Evolutionary conservation across 306 rosid genomes (phyloP).

Genomic region (Sicyos baderoa): DNA sequence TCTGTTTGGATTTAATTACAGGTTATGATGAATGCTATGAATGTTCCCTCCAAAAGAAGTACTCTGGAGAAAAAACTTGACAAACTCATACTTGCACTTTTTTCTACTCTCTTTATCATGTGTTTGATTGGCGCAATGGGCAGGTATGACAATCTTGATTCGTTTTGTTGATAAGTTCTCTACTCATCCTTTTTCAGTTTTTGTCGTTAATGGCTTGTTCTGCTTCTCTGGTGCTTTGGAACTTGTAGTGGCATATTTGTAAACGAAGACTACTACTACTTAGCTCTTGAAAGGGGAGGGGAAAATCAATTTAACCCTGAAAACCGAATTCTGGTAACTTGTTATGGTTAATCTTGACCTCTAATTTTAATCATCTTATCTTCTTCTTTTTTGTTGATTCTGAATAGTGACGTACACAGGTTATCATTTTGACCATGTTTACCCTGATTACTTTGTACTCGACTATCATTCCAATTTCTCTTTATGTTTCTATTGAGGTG

Average conservation of each 20-base stretch:
- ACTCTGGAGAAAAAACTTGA: conserved; percentile 95
- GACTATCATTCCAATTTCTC: conserved; percentile 91
- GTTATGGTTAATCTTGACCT: conserved; percentile 15
- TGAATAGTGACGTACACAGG: conserved; percentile 41
- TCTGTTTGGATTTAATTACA: conserved; percentile 32
- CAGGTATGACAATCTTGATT: conserved; percentile 44
- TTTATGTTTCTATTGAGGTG: conserved; percentile 96
- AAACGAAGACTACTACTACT: conserved; percentile 58
- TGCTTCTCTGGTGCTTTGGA: conserved; percentile 18
- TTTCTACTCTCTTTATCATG: conserved; percentile 63
- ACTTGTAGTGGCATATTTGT: conserved; percentile 73
- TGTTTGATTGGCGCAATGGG: conserved; percentile 83
- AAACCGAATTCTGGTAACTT: conserved; percentile 67
- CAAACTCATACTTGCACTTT: conserved; percentile 75
- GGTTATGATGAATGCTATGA: conserved; percentile 99
- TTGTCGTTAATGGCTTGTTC: background rate
- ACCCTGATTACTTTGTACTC: conserved; percentile 90
- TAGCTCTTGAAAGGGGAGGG: conserved; percentile 51
- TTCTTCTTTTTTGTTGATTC: conserved; percentile 23
- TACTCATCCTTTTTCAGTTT: background rate
- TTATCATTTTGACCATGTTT: conserved; percentile 74
- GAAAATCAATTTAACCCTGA: conserved; percentile 65
- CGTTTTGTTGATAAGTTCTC: background rate
- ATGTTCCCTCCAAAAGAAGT: conserved; percentile 97
- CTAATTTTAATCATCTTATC: conserved; percentile 5